A percentile compares a stretch with the other conserved stretches of the same genome.
Conservation (phyloP, 2,329 filamentous ascomycete genomes). For the Penicillium sp. region DNA sequence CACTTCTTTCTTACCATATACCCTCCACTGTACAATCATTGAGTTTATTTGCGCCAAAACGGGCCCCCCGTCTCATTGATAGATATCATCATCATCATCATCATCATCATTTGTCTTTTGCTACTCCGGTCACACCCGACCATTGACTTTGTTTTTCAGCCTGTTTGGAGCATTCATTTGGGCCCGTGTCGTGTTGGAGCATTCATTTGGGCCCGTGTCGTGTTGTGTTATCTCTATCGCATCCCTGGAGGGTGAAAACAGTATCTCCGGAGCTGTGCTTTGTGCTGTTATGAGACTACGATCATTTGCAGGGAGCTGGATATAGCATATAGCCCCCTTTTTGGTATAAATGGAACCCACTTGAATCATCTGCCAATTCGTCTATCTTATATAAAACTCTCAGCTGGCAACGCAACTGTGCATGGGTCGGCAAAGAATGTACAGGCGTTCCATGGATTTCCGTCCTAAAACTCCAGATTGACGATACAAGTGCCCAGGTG, state of each 20-base stretch:
- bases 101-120: not conserved
- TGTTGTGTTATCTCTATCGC: not conserved
- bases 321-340: no score
- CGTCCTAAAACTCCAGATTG: no score
- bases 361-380: no score
- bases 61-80: not conserved
- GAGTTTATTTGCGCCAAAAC: no score
- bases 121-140: not conserved
- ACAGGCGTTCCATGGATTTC: no score
- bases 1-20: not conserved
- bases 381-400: no score
- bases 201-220: not conserved
- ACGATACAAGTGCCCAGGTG: no score
- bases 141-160: not conserved
- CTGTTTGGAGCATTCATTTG: not conserved
- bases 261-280: not conserved
- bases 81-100: not conserved
- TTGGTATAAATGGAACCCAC: no score
- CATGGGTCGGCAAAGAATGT: no score
- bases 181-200: not conserved
- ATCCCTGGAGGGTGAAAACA: not conserved
- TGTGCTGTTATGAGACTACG: not conserved
- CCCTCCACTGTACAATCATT: not conserved
- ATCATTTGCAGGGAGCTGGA: no score
- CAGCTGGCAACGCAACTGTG: no score